Evolutionary conservation across 331 rosid species (phyloP), one percentile per base, ranked within the genome.

Genomic region (Quercus lobata): DNA sequence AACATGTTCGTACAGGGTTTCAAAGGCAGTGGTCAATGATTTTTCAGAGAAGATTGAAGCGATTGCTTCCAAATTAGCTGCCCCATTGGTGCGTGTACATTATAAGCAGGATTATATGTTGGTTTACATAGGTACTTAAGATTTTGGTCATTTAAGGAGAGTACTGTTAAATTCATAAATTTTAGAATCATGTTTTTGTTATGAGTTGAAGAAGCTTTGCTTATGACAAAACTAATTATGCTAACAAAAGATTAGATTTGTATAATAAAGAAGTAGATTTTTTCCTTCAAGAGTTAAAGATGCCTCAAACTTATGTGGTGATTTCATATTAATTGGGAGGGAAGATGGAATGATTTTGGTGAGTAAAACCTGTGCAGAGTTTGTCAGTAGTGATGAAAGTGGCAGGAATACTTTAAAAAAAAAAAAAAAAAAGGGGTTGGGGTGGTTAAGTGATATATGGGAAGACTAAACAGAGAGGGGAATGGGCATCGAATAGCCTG

Each of bases 31-130:
- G 62, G 69, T 95, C 85, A 88, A 86, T 76, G 98, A 93, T 61
- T 90, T 85, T 87, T 89, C 96, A 19, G 93, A 90, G 87, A 95
- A 91, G 91, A 86, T 93, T 25, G 99, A 93, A 91, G 92, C 84
- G 49, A 79, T 90, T 75, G 96, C 99, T 65, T 90, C 94, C 62
- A 90, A 87, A 62, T 75, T 93, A 83, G 86, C 85, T 44, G 78
- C 85, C 74, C 81, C 41, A 0, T 65, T 29, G 86, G 98, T 92
- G 80, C 10, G 89, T 80, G 60, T 78, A 77, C 79, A 55, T 75
- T 41, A 8, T 58, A 53, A 73, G 71, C 55, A n/a, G 25, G 32
- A n/a, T 41, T 30, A 11, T 8, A 3, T 30, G 65, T 73, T 55
- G 66, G 27, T 55, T 73, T 16, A 35, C 15, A 7, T 55, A 18